Conservation (phyloP, 495 filamentous ascomycete genomes). For the Darksidea phi region DNA sequence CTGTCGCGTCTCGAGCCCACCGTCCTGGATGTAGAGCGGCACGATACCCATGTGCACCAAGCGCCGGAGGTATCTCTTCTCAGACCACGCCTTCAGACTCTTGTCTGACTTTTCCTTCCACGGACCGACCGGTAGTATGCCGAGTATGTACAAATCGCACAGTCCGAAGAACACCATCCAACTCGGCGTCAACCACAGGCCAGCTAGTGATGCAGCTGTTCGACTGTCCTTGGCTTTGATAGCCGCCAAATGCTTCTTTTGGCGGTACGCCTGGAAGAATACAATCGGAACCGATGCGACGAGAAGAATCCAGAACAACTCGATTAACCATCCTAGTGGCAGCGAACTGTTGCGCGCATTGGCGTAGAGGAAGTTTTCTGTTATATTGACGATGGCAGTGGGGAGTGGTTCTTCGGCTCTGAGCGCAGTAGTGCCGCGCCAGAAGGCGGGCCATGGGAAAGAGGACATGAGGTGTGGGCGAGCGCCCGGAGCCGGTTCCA, state of each 20-base stretch:
- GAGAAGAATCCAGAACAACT: too few species aligned
- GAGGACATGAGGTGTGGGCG: too few species aligned
- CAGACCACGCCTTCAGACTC: not conserved
- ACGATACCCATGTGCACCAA: conserved; percentile 6
- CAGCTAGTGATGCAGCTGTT: not conserved
- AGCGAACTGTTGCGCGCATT: too few species aligned
- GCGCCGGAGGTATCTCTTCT: not conserved
- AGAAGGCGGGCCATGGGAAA: too few species aligned
- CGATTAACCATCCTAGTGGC: too few species aligned
- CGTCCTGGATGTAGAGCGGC: conserved; percentile 10
- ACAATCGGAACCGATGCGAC: too few species aligned
- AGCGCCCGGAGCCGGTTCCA: too few species aligned
- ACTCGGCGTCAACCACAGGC: not conserved
- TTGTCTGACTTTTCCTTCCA: not conserved
- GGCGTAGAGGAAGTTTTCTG: too few species aligned
- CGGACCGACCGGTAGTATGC: not conserved
- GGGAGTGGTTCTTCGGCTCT: too few species aligned
- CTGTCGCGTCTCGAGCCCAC: not conserved
- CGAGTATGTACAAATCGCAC: not conserved
- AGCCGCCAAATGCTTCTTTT: not conserved
- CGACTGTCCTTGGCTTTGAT: not conserved
- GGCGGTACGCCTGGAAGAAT: not conserved
- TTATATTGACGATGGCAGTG: too few species aligned
- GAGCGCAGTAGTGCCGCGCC: too few species aligned
- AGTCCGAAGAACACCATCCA: not conserved